phyloP scores from a whole-genome alignment of 345 rosid species.

The Microthlaspi erraticum region DNA sequence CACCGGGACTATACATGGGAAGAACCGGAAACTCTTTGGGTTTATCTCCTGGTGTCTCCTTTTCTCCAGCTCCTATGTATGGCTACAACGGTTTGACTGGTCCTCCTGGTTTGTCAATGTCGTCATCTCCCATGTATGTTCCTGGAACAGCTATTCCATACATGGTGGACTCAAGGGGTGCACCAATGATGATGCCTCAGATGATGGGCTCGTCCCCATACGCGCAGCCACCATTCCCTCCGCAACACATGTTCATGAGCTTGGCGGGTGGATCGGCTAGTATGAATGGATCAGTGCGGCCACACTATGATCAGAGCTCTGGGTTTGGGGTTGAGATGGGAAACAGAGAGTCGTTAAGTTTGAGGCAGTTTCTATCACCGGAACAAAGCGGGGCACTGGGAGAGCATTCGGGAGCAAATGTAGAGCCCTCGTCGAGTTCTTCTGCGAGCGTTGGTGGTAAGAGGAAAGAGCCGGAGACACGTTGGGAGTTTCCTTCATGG shows the following conservation, averaged over 20 bases:
- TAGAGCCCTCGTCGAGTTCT: slow-evolving; percentile 66
- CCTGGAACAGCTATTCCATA: slow-evolving; percentile 73
- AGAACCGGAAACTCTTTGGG: slow-evolving; percentile 66
- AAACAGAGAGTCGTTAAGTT: slow-evolving; percentile 54
- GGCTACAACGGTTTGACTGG: slow-evolving; percentile 63
- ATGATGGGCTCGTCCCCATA: slow-evolving; percentile 58
- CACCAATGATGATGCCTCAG: slow-evolving; percentile 69
- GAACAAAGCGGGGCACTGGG: slow-evolving; percentile 58
- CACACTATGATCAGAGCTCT: slow-evolving; percentile 70
- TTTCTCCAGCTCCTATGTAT: slow-evolving; percentile 60
- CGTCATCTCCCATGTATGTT: slow-evolving; percentile 64
- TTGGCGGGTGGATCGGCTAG: slow-evolving; percentile 54
- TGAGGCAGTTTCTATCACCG: slow-evolving; percentile 68
- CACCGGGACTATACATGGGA: slow-evolving; percentile 50
- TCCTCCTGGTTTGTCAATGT: slow-evolving; percentile 58
- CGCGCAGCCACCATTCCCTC: slow-evolving; percentile 58
- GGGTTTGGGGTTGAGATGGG: slow-evolving; percentile 70
- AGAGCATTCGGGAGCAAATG: slow-evolving; percentile 59
- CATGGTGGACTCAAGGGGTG: slow-evolving; percentile 71
- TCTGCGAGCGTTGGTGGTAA: slow-evolving; percentile 61
- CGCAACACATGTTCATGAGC: slow-evolving; percentile 68
- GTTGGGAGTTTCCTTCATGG: slow-evolving; percentile 91
- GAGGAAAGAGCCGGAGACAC: slow-evolving; percentile 84
- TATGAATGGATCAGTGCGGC: slow-evolving; percentile 61
- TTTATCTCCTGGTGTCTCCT: slow-evolving; percentile 59